phyloP scores from a whole-genome alignment of 495 filamentous ascomycete species.

The Astrocystis sublimbata region DNA sequence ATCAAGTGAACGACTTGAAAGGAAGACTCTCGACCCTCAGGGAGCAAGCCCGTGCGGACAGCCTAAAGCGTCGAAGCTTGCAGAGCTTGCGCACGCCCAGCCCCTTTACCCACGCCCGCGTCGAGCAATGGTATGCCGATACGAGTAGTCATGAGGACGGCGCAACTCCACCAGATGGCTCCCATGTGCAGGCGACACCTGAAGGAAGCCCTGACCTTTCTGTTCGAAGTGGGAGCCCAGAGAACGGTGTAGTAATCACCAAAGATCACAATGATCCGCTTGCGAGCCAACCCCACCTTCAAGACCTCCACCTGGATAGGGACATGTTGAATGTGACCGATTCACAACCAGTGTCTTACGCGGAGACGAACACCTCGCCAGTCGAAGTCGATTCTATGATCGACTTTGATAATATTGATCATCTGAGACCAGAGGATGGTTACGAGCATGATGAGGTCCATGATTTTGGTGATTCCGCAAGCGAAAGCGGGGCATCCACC shows the following conservation, averaged over 20 bases:
- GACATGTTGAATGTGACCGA: not conserved
- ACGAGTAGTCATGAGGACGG: slow-evolving; percentile 34
- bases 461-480: slow-evolving; percentile 37
- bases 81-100: slow-evolving; percentile 83
- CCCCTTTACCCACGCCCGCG: slow-evolving; percentile 71
- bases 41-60: slow-evolving; percentile 80
- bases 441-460: slow-evolving; percentile 23
- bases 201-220: not conserved
- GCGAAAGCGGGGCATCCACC: slow-evolving; percentile 54
- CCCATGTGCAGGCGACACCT: not conserved
- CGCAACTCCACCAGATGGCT: not conserved
- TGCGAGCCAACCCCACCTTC: not conserved
- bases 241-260: not conserved
- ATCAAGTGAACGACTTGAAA: slow-evolving; percentile 92
- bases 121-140: slow-evolving; percentile 70
- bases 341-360: not conserved
- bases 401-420: slow-evolving; percentile 31
- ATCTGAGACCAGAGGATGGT: slow-evolving; percentile 42
- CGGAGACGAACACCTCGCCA: slow-evolving; percentile 11
- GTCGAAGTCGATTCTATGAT: slow-evolving; percentile 4
- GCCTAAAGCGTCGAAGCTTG: slow-evolving; percentile 76
- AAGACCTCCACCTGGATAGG: not conserved
- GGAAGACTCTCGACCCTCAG: slow-evolving; percentile 86
- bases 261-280: not conserved
- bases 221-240: not conserved